Evolutionary conservation across 2,329 filamentous ascomycete species (phyloP), one percentile per base, ranked within the genome.

Genomic region (Sclerotinia subarctica): DNA sequence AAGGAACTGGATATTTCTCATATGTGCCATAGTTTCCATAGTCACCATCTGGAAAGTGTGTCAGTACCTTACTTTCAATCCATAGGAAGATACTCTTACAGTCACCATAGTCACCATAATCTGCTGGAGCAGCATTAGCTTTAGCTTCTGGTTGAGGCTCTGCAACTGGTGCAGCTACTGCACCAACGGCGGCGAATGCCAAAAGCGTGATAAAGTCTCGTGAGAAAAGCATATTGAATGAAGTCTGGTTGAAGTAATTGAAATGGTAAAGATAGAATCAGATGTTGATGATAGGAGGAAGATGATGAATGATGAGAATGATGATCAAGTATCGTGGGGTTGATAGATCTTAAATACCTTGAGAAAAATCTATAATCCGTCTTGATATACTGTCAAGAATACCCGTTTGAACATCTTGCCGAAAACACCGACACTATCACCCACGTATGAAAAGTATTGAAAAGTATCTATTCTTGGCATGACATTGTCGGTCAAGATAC

Each of bases 141-240:
- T 58, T 32, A 24, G 63, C 51, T 58, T 66, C 62, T n/a, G 62
- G 62, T 44, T 54, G 49, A 54, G 66, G 49, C 7, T 64, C 58
- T 42, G 66, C 58, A 44, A 64, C 38, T 49, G 66, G 66, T 46
- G 59, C 49, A 46, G 58, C 66, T 24, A 49, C 32, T 35, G 47
- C 51, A 19, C 66, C 66, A 46, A 13, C 38, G 17, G 59, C 49
- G 29, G 47, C 66, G 51, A 68, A 52, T 53, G 66, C 66, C 51
- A 68, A 38, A 46, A 68, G 47, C 19, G 64, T 38, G 51, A 68
- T 49, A 10, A 68, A 51, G n/a, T 68, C 66, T 44, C 49, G 17
- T 63, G 66, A 64, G 49, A 68, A 68, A 51, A 68, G 51, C 66
- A 68, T 68, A 35, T 64, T 68, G 49, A 68, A 60, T 52, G 19